These are phyloP conservation scores for Maudiozyma humilis DNA, from an alignment of 1,139 yeast species.

Conservation along the genomic window DNA sequence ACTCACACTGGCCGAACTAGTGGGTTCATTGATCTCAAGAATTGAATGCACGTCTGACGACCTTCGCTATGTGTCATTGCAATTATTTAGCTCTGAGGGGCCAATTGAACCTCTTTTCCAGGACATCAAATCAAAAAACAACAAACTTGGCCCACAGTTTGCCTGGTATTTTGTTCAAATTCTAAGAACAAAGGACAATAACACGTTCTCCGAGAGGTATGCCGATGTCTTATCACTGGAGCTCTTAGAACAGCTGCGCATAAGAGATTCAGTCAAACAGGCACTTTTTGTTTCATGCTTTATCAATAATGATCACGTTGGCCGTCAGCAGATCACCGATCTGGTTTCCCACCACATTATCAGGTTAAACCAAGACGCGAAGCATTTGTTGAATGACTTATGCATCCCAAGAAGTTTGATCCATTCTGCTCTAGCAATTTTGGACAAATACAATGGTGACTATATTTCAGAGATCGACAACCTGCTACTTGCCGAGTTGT, in stretches of 20 bases:
- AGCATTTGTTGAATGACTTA: constrained; percentile 35
- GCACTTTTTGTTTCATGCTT: constrained; percentile 56
- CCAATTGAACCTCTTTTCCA: constrained; percentile 24
- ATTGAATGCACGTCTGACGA: constrained; percentile 31
- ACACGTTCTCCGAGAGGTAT: constrained; percentile 30
- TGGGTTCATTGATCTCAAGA: constrained; percentile 16
- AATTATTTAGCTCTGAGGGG: constrained; percentile 37
- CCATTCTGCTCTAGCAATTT: constrained; percentile 46
- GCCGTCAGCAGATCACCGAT: constrained; percentile 36
- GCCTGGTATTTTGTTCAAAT: constrained; percentile 53
- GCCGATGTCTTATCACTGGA: constrained; percentile 37
- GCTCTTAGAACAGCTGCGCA: constrained; percentile 48
- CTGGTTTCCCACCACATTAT: constrained; percentile 44
- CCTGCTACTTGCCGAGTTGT: constrained; percentile 52
- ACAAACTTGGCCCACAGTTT: constrained; percentile 33
- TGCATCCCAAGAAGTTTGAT: constrained; percentile 42
- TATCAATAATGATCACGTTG: constrained; percentile 38
- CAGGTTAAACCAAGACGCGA: constrained; percentile 30
- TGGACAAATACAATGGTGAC: constrained; percentile 33
- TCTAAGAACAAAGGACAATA: constrained; percentile 27
- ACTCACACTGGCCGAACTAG: constrained; percentile 33
- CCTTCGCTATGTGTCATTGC: constrained; percentile 33
- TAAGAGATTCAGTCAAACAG: constrained; percentile 46
- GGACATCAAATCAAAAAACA: constrained; percentile 13
- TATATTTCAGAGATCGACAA: constrained; percentile 54